Conservation (phyloP, 2,329 filamentous ascomycete species). For the Colletotrichum sp. region DNA sequence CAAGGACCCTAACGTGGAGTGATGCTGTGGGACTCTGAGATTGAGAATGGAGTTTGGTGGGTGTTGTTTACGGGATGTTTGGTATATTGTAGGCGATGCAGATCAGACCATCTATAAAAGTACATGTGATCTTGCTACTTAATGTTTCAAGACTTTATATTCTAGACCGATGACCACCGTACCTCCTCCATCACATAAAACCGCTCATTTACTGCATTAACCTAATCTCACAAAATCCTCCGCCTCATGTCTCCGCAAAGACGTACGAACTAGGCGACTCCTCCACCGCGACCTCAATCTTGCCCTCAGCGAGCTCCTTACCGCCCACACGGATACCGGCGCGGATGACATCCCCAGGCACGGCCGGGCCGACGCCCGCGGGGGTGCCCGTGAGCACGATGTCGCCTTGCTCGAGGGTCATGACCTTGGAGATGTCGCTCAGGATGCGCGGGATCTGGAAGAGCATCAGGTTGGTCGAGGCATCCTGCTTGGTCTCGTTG, state of each 20-base stretch:
- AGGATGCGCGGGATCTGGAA: constrained; percentile 88
- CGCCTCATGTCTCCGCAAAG: constrained; percentile 71
- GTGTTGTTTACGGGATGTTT: background rate
- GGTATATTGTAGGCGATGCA: constrained; percentile 3
- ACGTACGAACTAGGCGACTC: constrained; percentile 80
- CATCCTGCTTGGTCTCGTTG: constrained; percentile 76
- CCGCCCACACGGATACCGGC: constrained; percentile 82
- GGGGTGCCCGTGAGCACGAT: constrained; percentile 96
- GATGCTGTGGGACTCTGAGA: background rate
- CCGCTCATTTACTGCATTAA: background rate
- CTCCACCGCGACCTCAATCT: constrained; percentile 82
- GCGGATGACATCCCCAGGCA: constrained; percentile 84
- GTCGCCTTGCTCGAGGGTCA: constrained; percentile 91
- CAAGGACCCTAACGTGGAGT: constrained; percentile 61
- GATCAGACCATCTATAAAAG: constrained; percentile 4
- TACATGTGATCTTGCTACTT: constrained; percentile 5
- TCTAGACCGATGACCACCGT: background rate
- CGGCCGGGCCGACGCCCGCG: constrained; percentile 89
- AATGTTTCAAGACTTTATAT: background rate
- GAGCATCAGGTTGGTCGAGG: constrained; percentile 93
- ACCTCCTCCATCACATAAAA: background rate
- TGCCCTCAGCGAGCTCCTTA: constrained; percentile 83
- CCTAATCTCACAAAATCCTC: background rate
- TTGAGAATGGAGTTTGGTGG: background rate
- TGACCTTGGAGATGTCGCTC: constrained; percentile 91